Conservation (phyloP, 176 grass and related monocot genomes). For the Aegilops longissima region DNA sequence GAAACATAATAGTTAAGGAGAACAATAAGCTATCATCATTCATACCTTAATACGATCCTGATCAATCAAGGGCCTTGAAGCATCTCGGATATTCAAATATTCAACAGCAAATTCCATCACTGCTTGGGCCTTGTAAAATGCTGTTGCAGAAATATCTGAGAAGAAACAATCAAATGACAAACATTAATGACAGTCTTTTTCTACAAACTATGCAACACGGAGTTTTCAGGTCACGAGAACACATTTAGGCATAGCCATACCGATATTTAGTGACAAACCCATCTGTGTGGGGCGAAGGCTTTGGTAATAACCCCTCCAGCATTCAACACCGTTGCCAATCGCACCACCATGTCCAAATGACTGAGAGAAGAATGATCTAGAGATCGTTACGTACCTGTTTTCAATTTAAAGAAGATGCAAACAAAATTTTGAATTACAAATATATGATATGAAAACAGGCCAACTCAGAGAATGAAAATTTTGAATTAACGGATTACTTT, state of each 20-base stretch:
- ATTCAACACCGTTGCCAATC: constrained; percentile 59
- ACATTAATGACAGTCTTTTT: background rate
- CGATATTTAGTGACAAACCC: constrained; percentile 71
- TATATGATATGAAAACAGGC: background rate
- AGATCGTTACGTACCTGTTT: constrained; percentile 55
- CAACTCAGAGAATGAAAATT: background rate
- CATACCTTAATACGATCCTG: constrained; percentile 49
- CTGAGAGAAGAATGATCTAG: constrained; percentile 76
- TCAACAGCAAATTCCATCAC: constrained; percentile 41
- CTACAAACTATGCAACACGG: background rate
- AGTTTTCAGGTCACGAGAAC: background rate
- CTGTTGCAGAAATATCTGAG: constrained; percentile 74
- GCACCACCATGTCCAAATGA: constrained; percentile 29
- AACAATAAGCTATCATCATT: background rate
- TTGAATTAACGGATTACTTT: constrained; percentile 26
- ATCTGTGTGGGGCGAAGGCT: constrained; percentile 82
- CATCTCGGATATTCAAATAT: constrained; percentile 47
- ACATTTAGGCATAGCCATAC: constrained; percentile 25
- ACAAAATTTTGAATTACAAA: background rate
- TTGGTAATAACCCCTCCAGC: constrained; percentile 85
- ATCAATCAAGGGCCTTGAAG: constrained; percentile 42
- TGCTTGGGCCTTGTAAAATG: constrained; percentile 64
- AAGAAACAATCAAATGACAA: background rate
- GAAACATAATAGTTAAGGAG: background rate
- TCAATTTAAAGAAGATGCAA: background rate